Evolutionary conservation across 371 early-diverging fungal species (phyloP).

Genomic region (Lichtheimia ornata): DNA sequence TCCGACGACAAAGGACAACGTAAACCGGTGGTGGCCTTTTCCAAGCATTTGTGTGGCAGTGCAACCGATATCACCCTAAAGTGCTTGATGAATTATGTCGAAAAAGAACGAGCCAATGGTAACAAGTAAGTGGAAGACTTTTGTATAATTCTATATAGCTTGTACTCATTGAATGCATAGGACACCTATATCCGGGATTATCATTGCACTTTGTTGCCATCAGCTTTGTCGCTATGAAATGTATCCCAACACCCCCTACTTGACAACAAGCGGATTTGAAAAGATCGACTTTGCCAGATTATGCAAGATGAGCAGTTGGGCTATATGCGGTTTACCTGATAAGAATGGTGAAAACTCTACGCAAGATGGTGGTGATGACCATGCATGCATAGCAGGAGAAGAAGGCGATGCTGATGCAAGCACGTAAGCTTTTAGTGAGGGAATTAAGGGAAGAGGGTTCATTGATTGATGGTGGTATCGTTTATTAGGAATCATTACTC

Average conservation of each 20-base stretch:
- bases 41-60: slow-evolving; percentile 92
- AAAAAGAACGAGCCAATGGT: slow-evolving; percentile 32
- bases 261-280: slow-evolving; percentile 52
- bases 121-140: slow-evolving; percentile 23
- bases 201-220: slow-evolving; percentile 92
- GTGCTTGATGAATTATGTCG: slow-evolving; percentile 67
- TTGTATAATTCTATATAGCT: too few species aligned
- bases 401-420: slow-evolving; percentile 50
- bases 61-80: slow-evolving; percentile 89
- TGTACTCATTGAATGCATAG: slow-evolving; percentile 9
- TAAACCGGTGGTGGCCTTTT: slow-evolving; percentile 67
- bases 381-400: slow-evolving; percentile 44
- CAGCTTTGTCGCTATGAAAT: slow-evolving; percentile 80
- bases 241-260: slow-evolving; percentile 69
- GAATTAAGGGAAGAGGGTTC: too few species aligned
- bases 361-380: slow-evolving; percentile 40
- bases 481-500: slow-evolving; percentile 66
- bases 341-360: slow-evolving; percentile 13
- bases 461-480: not conserved
- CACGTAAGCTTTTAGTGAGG: slow-evolving; percentile 28
- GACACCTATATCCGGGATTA: slow-evolving; percentile 65
- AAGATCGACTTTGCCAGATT: slow-evolving; percentile 60
- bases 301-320: slow-evolving; percentile 76
- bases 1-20: slow-evolving; percentile 27
- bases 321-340: slow-evolving; percentile 53